Evolutionary conservation across 805 yeast genomes (phyloP), one percentile per base, ranked within the genome.

Genomic region (Wickerhamomyces chambardii): DNA sequence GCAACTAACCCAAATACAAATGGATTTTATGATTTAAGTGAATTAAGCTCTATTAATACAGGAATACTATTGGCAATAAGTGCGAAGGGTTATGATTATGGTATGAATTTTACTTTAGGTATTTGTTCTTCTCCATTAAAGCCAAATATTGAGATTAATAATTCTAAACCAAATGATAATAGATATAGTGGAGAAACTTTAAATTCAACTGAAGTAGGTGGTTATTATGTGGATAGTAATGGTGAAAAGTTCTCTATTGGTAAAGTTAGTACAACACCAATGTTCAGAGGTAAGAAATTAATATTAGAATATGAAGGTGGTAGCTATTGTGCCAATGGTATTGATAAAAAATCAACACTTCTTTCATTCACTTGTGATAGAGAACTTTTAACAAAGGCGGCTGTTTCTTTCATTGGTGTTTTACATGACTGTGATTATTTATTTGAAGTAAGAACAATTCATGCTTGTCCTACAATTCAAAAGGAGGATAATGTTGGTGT

Each of bases 391-490:
- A 58, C 73, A 6, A 73, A 73, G 40, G 92, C 89, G 0, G 64
- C 73, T 26, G 63, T 85, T 1, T 69, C 83, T 15, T 85, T 68
- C 52, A 69, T 86, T 24, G 92, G 92, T 2, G 75, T 75, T 6
- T 50, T 73, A 29, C 73, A 84, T 53, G 84, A 86, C 42, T 86
- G 96, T 57, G 75, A 80, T 27, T 86, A 84, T 55, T 73, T 80
- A 50, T 86, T 86, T 54, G 95, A 86, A 50, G 86, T 85, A 24
- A 61, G 86, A 44, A 83, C 95, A 4, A 76, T 84, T 30, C 82
- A 79, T 58, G 95, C 95, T 0, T 86, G 96, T 56, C 84, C 95
- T 0, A 80, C 87, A 1, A 75, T 84, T 9, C 76, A 78, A 34
- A 71, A 76, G 45, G 73, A 68, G 11, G 79, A 78, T 48, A 75